Base-by-base conservation (phyloP, 106 monocot genomes). In the Hemerocallis citrina region DNA sequence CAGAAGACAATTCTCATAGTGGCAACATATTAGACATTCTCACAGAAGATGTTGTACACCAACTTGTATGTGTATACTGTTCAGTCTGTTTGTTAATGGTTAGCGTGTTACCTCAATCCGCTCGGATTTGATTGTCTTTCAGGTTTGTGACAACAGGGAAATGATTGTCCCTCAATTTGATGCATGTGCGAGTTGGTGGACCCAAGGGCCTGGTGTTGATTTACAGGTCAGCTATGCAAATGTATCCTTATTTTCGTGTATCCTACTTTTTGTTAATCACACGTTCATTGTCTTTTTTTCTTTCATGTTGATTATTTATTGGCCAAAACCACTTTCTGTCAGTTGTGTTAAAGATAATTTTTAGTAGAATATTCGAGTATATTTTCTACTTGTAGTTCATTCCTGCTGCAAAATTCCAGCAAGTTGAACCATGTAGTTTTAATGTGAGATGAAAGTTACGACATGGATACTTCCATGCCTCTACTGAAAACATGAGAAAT, bases 121-220 rank as follows among this genome's bases (percentile, higher is more conserved):
- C 3, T 36, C 43, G 7, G 20, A 29, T 13, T 70, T 36, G 7
- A 2, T 22, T 59, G 57, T 24, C 34, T 35, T 57, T 28, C 70
- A 88, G 87, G 75, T 74, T 49, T 54, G 23, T 21, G 34, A 71
- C 59, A 74, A 77, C 22, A 39, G 62, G 58, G 82, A 92, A 23
- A 64, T 77, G 70, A 72, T 98, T 16, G 29, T 73, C 72, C 81
- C 91, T 38, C 98, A 92, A 55, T 98, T 98, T 80, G 98, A 98
- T 82, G 98, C 98, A 7, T 98, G 98, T 71, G 98, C 88, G 57
- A 98, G 98, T 82, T 98, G 98, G 98, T 98, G 98, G 98, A 98
- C 98, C 38, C 98, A 98, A 79, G 98, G 98, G 51, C 98, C 98
- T 68, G 85, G 92, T 80, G 71, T 77, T 65, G 63, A 79, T 54